Conservation (phyloP, 108 stramenopile species). For the Epithemia pelagica region DNA sequence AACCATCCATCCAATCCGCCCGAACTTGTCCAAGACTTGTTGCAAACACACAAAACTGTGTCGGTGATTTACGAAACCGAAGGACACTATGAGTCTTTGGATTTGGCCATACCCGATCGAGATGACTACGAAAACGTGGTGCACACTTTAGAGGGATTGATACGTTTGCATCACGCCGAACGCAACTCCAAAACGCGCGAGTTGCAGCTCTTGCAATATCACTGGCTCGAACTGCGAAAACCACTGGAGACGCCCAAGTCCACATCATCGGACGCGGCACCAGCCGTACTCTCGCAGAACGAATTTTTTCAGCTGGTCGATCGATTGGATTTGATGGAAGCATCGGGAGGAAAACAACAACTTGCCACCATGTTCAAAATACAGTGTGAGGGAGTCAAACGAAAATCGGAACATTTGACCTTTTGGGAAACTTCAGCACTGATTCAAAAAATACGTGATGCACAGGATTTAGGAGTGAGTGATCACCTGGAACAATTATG, state of each 20-base stretch:
- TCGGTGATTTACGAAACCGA: neutral
- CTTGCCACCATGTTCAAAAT: constrained; percentile 2
- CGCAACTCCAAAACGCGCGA: neutral
- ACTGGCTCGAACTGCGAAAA: constrained; percentile 34
- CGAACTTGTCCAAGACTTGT: neutral
- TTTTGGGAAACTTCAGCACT: constrained; percentile 21
- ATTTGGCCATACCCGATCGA: constrained; percentile 51
- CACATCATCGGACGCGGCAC: constrained; percentile 19
- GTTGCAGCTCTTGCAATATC: constrained; percentile 45
- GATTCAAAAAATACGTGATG: constrained; percentile 17
- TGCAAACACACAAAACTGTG: constrained; percentile 7
- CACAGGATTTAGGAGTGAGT: constrained; percentile 1
- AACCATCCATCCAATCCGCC: neutral
- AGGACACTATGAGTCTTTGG: constrained; percentile 37
- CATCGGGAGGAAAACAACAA: constrained; percentile 3
- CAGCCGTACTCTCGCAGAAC: constrained; percentile 14
- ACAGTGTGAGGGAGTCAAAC: neutral
- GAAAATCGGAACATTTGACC: constrained; percentile 9
- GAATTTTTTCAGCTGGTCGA: constrained; percentile 1
- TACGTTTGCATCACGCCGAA: constrained; percentile 18
- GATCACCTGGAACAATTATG: constrained; percentile 26
- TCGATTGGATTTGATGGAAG: constrained; percentile 18
- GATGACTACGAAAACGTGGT: constrained; percentile 43
- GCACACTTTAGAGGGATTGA: constrained; percentile 24
- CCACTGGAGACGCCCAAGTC: neutral